Evolutionary conservation across 768 basidiomycete genomes (phyloP).

Genomic region (Tubosaeta brunneosetosa): DNA sequence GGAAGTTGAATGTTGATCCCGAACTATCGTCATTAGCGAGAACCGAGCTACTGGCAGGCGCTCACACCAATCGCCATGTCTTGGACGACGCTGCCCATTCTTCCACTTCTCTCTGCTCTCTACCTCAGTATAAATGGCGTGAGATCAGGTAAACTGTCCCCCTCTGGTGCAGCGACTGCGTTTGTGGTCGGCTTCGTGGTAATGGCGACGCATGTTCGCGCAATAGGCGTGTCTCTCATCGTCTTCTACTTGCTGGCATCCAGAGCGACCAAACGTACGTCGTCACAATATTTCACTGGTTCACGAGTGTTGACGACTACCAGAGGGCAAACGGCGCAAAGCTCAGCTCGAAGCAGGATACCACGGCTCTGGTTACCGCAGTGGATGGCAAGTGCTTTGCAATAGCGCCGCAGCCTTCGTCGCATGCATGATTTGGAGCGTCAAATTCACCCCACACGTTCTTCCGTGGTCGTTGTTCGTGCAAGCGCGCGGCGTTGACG

Average conservation of each 20-base stretch:
- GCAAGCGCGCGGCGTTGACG: constrained; percentile 7
- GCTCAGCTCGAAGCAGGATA: constrained; percentile 74
- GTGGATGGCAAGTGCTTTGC: constrained; percentile 76
- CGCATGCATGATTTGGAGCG: constrained; percentile 62
- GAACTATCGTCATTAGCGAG: not conserved
- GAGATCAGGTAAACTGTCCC: constrained; percentile 69
- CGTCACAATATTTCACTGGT: not conserved
- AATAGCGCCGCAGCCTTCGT: constrained; percentile 67
- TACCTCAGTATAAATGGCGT: constrained; percentile 65
- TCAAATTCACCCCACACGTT: constrained; percentile 45
- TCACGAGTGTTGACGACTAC: not conserved
- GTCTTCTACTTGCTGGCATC: constrained; percentile 79
- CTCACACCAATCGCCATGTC: constrained; percentile 10
- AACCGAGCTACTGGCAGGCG: not conserved
- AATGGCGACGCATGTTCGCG: constrained; percentile 61
- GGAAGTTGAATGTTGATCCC: too few species aligned
- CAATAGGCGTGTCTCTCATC: constrained; percentile 63
- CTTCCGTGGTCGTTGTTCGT: constrained; percentile 33
- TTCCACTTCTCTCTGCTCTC: constrained; percentile 46
- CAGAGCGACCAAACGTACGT: constrained; percentile 76
- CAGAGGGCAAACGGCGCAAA: constrained; percentile 74
- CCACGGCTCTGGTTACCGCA: constrained; percentile 68
- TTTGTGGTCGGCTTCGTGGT: constrained; percentile 62
- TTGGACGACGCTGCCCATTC: constrained; percentile 30
- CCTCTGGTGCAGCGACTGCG: constrained; percentile 72